Evolutionary conservation across 495 filamentous ascomycete species (phyloP).

Genomic region (Filosporella fistucella): DNA sequence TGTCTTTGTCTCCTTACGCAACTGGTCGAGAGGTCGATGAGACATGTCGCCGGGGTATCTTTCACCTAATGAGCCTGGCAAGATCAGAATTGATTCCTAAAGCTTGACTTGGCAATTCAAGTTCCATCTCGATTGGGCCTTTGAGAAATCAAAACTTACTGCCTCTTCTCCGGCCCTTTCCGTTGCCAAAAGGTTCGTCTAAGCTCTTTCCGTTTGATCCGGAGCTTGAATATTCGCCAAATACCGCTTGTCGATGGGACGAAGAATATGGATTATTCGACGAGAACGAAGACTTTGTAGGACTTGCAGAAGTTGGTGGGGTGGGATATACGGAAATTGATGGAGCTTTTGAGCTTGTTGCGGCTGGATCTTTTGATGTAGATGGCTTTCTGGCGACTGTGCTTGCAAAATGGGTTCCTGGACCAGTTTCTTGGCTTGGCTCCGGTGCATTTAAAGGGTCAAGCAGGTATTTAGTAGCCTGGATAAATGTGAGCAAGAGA

Average conservation of each 20-base stretch:
- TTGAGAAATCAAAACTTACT: conserved; percentile 16
- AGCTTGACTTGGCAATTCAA: not conserved
- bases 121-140: not conserved
- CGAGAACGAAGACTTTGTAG: conserved; percentile 26
- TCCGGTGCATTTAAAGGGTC: conserved; percentile 52
- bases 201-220: conserved; percentile 2
- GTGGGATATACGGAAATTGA: conserved; percentile 21
- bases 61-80: conserved; percentile 44
- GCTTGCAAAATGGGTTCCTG: conserved; percentile 38
- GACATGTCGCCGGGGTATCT: conserved; percentile 57
- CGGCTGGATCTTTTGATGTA: conserved; percentile 8
- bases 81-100: too few relatives aligned
- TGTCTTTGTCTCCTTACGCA: conserved; percentile 51
- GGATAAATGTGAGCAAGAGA: conserved; percentile 4
- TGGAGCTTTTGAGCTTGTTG: not conserved
- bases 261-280: conserved; percentile 24
- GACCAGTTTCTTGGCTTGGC: conserved; percentile 48
- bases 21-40: conserved; percentile 57
- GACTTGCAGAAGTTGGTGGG: conserved; percentile 30
- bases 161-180: conserved; percentile 26
- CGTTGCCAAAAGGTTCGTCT: conserved; percentile 7
- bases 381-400: conserved; percentile 20
- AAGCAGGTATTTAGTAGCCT: conserved; percentile 53
- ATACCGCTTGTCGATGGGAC: conserved; percentile 16
- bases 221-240: conserved; percentile 13